Percentiles rank a stretch among this genome's conserved stretches.
phyloP scores from a whole-genome alignment of 192 early-diverging fungal species.

The Coemansia sp. region DNA sequence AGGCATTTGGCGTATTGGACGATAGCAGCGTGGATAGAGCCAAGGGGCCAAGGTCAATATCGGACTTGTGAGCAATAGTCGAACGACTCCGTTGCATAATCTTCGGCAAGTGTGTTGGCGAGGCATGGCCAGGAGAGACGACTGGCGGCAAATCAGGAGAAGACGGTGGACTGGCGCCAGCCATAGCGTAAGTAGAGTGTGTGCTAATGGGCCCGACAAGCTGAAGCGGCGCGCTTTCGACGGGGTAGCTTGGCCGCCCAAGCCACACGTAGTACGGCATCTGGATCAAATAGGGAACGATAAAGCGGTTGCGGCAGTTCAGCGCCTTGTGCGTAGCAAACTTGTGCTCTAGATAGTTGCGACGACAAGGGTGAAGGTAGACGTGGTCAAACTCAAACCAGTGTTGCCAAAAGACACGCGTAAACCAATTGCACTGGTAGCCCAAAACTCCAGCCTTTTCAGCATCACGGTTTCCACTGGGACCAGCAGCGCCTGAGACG shows the following conservation, averaged over 20 bases:
- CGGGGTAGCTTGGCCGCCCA: conserved; percentile 51
- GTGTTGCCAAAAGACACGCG: conserved; percentile 82
- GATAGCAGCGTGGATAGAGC: not conserved
- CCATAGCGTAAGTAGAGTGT: not conserved
- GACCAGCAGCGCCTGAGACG: conserved; percentile 53
- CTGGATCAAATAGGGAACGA: conserved; percentile 68
- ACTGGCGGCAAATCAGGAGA: not conserved
- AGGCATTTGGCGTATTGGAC: not conserved
- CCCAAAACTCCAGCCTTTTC: conserved; percentile 55
- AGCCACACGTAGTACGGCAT: conserved; percentile 91
- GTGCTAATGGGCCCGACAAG: not conserved
- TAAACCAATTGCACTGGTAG: conserved; percentile 76
- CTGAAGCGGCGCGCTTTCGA: not conserved
- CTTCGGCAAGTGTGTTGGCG: not conserved
- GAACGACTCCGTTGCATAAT: not conserved
- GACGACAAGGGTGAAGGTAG: conserved; percentile 73
- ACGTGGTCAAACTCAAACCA: conserved; percentile 89
- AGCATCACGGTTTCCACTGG: not conserved
- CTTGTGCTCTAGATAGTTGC: conserved; percentile 82
- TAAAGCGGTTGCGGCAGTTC: conserved; percentile 72
- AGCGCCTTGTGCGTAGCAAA: conserved; percentile 77
- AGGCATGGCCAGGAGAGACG: not conserved
- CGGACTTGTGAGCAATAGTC: not conserved
- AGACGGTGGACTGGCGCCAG: not conserved
- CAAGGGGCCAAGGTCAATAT: not conserved